Conservation (phyloP, 495 filamentous ascomycete genomes). For the Neurospora intermedia region DNA sequence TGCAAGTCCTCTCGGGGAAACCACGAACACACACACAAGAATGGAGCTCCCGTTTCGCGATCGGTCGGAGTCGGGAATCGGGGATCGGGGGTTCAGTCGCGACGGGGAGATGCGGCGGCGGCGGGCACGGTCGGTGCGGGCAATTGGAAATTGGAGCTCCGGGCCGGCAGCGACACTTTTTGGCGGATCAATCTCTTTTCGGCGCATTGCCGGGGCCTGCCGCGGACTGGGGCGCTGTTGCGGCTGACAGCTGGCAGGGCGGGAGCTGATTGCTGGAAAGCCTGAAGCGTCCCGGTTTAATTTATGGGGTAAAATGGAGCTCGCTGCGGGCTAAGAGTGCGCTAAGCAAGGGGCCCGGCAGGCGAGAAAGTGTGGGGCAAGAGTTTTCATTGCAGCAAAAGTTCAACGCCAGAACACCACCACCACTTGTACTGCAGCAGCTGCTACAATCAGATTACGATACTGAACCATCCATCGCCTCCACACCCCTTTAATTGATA, state of each 20-base stretch:
- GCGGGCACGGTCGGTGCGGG: not conserved
- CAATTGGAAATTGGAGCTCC: not conserved
- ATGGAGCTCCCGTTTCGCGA: not conserved
- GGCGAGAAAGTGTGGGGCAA: constrained; percentile 11
- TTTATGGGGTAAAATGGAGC: not conserved
- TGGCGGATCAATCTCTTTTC: constrained; percentile 2
- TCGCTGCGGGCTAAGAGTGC: not conserved
- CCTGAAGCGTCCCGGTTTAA: not conserved
- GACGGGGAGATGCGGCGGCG: not conserved
- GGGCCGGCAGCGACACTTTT: constrained; percentile 2
- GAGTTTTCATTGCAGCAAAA: not conserved
- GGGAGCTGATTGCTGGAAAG: not conserved
- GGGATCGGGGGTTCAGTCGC: not conserved
- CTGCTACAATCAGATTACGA: not conserved
- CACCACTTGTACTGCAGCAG: not conserved
- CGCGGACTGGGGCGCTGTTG: not conserved
- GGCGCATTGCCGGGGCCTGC: not conserved
- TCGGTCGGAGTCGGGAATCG: not conserved
- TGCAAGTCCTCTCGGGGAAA: not conserved
- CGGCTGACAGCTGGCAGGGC: not conserved
- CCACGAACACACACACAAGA: not conserved
- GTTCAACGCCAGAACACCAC: not conserved
- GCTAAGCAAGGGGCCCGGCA: not conserved
- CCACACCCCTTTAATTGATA: not conserved
- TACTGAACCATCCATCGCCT: not conserved